phyloP scores from a whole-genome alignment of 352 stramenopile species.

The Phytophthora palmivora region DNA sequence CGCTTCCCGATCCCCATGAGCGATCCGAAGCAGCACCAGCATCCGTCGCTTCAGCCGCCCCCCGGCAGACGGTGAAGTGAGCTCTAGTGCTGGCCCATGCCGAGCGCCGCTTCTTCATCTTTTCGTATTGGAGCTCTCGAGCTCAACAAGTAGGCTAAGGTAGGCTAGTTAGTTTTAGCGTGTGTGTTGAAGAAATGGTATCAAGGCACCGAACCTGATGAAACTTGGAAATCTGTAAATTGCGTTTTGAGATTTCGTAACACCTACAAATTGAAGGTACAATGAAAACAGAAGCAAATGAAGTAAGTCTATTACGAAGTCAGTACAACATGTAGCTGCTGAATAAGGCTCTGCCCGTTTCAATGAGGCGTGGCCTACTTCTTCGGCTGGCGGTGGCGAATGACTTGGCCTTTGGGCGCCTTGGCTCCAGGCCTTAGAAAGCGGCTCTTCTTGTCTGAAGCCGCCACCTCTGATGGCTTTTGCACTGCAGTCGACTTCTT shows the following conservation, averaged over 20 bases:
- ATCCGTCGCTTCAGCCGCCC: slow-evolving; percentile 72
- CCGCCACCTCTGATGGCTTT: slow-evolving; percentile 64
- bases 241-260: background rate
- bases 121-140: slow-evolving; percentile 32
- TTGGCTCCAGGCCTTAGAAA: slow-evolving; percentile 50
- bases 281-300: background rate
- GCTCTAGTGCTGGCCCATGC: slow-evolving; percentile 27
- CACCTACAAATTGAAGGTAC: too few relatives aligned
- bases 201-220: slow-evolving; percentile 37
- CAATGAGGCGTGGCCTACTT: slow-evolving; percentile 30
- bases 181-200: slow-evolving; percentile 45
- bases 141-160: slow-evolving; percentile 40
- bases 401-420: slow-evolving; percentile 61
- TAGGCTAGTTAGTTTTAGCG: slow-evolving; percentile 45
- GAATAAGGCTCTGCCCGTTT: slow-evolving; percentile 26
- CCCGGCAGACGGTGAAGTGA: slow-evolving; percentile 65
- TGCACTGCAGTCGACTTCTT: slow-evolving; percentile 34
- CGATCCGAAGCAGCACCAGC: slow-evolving; percentile 77
- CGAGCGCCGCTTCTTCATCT: slow-evolving; percentile 36
- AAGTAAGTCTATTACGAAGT: slow-evolving; percentile 34
- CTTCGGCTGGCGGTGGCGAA: slow-evolving; percentile 63
- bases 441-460: slow-evolving; percentile 70
- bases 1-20: slow-evolving; percentile 78
- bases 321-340: slow-evolving; percentile 3
- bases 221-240: slow-evolving; percentile 23